These are phyloP conservation scores for Fraxinus pennsylvanica DNA, from an alignment of 257 asterid genomes.

Conservation along the genomic window DNA sequence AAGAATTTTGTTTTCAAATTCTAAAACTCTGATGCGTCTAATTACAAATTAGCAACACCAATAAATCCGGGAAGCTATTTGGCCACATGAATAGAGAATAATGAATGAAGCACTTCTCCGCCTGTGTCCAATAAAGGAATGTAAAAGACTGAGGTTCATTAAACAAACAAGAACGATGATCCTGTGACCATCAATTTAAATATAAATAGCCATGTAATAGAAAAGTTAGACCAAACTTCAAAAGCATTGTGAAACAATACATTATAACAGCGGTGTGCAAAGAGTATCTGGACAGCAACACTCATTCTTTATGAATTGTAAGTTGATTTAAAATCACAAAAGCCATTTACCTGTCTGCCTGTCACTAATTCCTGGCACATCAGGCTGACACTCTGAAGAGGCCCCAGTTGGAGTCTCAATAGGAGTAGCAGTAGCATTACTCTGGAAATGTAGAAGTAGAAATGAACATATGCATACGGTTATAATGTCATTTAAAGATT, in stretches of 20 bases:
- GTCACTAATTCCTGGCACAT: slow-evolving; percentile 35
- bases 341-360: slow-evolving; percentile 41
- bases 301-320: neutral
- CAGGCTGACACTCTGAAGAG: slow-evolving; percentile 32
- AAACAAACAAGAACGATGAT: neutral
- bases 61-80: neutral
- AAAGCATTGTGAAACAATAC: neutral
- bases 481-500: slow-evolving; percentile 15
- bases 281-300: neutral
- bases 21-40: neutral
- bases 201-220: neutral
- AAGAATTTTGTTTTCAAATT: neutral
- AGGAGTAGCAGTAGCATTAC: slow-evolving; percentile 32
- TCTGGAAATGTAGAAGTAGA: slow-evolving; percentile 31
- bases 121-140: neutral
- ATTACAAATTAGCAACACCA: neutral
- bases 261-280: neutral
- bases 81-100: neutral
- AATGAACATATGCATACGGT: neutral
- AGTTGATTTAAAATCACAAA: neutral
- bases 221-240: neutral
- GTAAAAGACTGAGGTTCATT: neutral
- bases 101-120: neutral
- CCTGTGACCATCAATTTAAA: neutral
- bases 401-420: slow-evolving; percentile 27